These are phyloP conservation scores for Xylaria flabelliformis DNA, from an alignment of 495 filamentous ascomycete species.

Conservation along the genomic window DNA sequence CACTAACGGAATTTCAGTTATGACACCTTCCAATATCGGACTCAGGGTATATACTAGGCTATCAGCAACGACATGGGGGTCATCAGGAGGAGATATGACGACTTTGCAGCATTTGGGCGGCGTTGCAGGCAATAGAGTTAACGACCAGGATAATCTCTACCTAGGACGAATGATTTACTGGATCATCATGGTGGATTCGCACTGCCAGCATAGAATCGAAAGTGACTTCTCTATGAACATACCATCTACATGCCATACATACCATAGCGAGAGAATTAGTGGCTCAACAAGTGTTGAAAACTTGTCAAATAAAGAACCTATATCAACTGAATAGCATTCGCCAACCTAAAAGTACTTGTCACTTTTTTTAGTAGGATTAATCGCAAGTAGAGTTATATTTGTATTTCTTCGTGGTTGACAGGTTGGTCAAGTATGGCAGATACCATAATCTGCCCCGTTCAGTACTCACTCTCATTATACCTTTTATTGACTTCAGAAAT, in stretches of 20 bases:
- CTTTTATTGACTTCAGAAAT: background rate
- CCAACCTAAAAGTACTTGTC: background rate
- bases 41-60: slow-evolving; percentile 75
- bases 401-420: background rate
- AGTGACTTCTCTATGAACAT: slow-evolving; percentile 12
- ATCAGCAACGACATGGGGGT: slow-evolving; percentile 20
- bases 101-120: slow-evolving; percentile 45
- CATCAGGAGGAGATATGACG: slow-evolving; percentile 33
- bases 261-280: slow-evolving; percentile 27
- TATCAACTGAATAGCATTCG: background rate
- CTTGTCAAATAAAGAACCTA: background rate
- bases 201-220: slow-evolving; percentile 30
- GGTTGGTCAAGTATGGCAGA: too few relatives aligned
- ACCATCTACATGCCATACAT: slow-evolving; percentile 30
- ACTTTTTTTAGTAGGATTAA: background rate
- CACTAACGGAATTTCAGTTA: slow-evolving; percentile 55
- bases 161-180: slow-evolving; percentile 36
- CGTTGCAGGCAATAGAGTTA: slow-evolving; percentile 42
- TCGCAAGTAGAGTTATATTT: background rate
- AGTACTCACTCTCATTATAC: background rate
- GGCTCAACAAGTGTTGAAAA: background rate
- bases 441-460: background rate
- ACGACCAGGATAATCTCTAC: slow-evolving; percentile 37
- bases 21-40: slow-evolving; percentile 81
- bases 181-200: slow-evolving; percentile 28